These are phyloP conservation scores for Brettanomyces nanus DNA, from an alignment of 805 yeast genomes.

Conservation along the genomic window DNA sequence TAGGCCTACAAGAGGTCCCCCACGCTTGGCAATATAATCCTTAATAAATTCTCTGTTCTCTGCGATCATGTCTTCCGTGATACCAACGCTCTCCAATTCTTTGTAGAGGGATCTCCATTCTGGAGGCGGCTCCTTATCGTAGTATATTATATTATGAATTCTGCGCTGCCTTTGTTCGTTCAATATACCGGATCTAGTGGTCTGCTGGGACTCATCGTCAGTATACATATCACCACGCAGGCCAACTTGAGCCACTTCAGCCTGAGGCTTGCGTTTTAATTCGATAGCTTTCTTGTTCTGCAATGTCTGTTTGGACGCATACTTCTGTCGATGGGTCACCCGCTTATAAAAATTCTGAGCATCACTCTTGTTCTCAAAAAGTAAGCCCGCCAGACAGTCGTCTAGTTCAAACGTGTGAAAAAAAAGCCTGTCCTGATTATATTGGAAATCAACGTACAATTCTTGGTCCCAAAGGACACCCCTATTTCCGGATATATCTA, in stretches of 20 bases:
- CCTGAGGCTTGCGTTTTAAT: conserved; percentile 41
- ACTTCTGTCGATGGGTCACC: conserved; percentile 65
- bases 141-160: conserved; percentile 54
- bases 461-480: conserved; percentile 99
- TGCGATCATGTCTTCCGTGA: conserved; percentile 82
- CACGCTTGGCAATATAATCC: conserved; percentile 63
- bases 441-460: conserved; percentile 76
- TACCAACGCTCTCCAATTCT: conserved; percentile 71
- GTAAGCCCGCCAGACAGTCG: conserved; percentile 75
- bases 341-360: conserved; percentile 81
- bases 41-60: conserved; percentile 78
- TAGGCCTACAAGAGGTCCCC: conserved; percentile 73
- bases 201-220: not conserved
- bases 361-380: conserved; percentile 84
- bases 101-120: conserved; percentile 75
- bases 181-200: too few species aligned
- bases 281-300: conserved; percentile 86
- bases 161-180: conserved; percentile 50
- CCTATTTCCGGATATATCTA: conserved; percentile 70
- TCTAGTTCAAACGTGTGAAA: conserved; percentile 94
- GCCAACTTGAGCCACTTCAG: conserved; percentile 31
- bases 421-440: conserved; percentile 88
- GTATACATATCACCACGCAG: conserved; percentile 46
- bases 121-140: conserved; percentile 73
- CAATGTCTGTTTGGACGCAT: conserved; percentile 80